These are phyloP conservation scores for Xanthoceras sorbifolium DNA, from an alignment of 345 rosid genomes.

Conservation along the genomic window DNA sequence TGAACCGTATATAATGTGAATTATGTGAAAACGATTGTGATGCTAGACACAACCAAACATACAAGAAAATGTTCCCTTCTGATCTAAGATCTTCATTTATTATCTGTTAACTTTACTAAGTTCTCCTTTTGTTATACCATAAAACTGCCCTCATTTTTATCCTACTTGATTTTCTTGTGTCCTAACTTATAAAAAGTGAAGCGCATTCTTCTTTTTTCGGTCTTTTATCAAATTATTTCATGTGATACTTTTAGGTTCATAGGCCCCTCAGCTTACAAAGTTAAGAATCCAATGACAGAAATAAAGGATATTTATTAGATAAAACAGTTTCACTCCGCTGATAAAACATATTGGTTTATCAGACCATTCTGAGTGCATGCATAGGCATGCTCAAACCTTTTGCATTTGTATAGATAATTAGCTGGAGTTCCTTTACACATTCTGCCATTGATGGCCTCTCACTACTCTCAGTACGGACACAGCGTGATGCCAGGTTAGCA, in stretches of 20 bases:
- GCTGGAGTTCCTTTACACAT: constrained; percentile 81
- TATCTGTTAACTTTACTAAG: background rate
- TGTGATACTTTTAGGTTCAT: background rate
- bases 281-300: constrained; percentile 10
- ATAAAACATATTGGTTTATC: constrained; percentile 22
- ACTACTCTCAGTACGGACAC: constrained; percentile 80
- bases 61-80: constrained; percentile 13
- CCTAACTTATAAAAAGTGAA: constrained; percentile 6
- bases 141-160: constrained; percentile 8
- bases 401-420: constrained; percentile 64
- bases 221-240: constrained; percentile 6
- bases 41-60: constrained; percentile 24
- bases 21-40: constrained; percentile 3
- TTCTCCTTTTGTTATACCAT: constrained; percentile 5
- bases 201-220: background rate
- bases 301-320: constrained; percentile 20
- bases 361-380: constrained; percentile 59
- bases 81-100: constrained; percentile 9
- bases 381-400: constrained; percentile 60
- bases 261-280: constrained; percentile 8
- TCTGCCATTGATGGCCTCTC: constrained; percentile 86
- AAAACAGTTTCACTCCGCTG: constrained; percentile 18
- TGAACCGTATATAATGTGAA: constrained; percentile 8
- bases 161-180: constrained; percentile 8
- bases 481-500: constrained; percentile 91